Percentiles rank a stretch among this genome's conserved stretches.
phyloP scores from a whole-genome alignment of 768 basidiomycete species.

The Leucosporidium scottii region DNA sequence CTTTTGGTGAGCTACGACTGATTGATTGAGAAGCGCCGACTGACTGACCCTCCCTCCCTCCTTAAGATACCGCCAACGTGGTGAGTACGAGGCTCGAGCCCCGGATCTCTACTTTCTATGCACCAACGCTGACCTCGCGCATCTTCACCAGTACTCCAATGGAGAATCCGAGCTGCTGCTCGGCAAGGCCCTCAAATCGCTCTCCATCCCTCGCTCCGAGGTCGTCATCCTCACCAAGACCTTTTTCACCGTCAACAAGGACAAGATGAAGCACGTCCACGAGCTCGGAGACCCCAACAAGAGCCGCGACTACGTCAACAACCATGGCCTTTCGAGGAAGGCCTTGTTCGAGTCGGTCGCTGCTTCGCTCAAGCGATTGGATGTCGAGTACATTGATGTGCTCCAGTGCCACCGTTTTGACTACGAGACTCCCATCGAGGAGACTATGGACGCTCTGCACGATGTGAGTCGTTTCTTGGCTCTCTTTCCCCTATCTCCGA shows the following conservation, averaged over 20 bases:
- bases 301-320: constrained; percentile 51
- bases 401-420: constrained; percentile 56
- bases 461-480: constrained; percentile 28
- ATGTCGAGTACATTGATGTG: constrained; percentile 68
- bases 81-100: no score
- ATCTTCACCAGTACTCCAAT: constrained; percentile 53
- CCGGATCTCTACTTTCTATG: no score
- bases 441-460: constrained; percentile 44
- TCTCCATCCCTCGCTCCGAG: constrained; percentile 59
- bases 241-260: constrained; percentile 13
- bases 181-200: constrained; percentile 63
- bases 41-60: no score
- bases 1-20: constrained; percentile 42
- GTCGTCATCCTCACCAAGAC: constrained; percentile 74
- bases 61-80: no score
- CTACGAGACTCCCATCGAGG: constrained; percentile 52
- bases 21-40: no score
- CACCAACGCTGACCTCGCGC: constrained; percentile 42
- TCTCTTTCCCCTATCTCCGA: no score
- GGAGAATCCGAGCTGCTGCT: constrained; percentile 60
- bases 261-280: background rate
- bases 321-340: constrained; percentile 47
- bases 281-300: constrained; percentile 6
- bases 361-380: constrained; percentile 54
- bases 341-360: constrained; percentile 59